Conservation (phyloP, 306 rosid species). For the Lotus japonicus region DNA sequence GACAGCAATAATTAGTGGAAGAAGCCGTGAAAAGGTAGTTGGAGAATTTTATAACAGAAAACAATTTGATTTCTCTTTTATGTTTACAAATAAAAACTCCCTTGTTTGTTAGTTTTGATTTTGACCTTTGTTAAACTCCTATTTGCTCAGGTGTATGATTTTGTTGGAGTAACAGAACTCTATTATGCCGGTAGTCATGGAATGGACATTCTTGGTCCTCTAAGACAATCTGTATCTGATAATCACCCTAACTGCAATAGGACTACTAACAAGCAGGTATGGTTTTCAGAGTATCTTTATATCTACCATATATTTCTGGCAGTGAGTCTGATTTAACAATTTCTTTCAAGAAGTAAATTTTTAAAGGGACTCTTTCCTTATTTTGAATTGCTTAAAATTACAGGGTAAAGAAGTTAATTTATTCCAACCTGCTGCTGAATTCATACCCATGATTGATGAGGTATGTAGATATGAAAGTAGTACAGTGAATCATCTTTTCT, state of each 20-base stretch:
- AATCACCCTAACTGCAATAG: constrained; percentile 34
- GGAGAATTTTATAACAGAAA: background rate
- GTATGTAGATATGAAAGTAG: constrained; percentile 30
- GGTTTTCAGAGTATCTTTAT: background rate
- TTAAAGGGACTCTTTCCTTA: background rate
- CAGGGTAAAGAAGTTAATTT: constrained; percentile 75
- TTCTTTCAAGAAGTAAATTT: background rate
- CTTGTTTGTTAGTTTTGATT: too few relatives aligned
- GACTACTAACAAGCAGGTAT: constrained; percentile 50
- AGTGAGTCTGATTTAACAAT: background rate
- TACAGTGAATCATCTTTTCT: background rate
- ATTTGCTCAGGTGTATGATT: constrained; percentile 57
- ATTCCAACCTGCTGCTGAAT: constrained; percentile 89
- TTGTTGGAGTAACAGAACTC: constrained; percentile 74
- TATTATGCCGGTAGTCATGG: constrained; percentile 98
- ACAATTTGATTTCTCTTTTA: background rate
- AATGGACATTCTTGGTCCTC: constrained; percentile 86
- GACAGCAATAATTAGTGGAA: constrained; percentile 92
- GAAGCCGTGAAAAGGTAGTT: constrained; percentile 87
- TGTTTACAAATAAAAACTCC: too few relatives aligned
- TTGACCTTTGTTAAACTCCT: background rate
- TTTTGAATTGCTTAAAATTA: background rate
- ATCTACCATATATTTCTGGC: background rate
- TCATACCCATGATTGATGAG: constrained; percentile 68
- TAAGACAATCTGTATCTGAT: constrained; percentile 40